phyloP scores from a whole-genome alignment of 495 filamentous ascomycete genomes.

The Penicillium egyptiacum region DNA sequence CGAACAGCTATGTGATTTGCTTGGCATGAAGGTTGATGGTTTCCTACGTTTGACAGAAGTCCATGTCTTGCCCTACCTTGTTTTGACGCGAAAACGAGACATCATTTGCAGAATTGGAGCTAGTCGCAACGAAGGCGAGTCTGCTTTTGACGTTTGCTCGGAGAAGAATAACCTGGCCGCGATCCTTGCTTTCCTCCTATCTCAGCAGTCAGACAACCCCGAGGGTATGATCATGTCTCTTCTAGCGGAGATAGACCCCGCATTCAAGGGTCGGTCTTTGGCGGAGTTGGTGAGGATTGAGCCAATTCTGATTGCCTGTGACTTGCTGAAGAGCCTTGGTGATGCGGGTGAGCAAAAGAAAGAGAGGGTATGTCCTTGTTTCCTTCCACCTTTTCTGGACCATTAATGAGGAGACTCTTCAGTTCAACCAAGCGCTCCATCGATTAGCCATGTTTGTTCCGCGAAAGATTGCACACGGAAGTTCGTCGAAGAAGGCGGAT shows the following conservation, averaged over 20 bases:
- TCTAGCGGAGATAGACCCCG: slow-evolving; percentile 62
- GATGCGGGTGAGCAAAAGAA: slow-evolving; percentile 65
- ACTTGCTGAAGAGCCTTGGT: slow-evolving; percentile 79
- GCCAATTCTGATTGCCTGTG: slow-evolving; percentile 69
- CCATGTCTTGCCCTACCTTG: slow-evolving; percentile 80
- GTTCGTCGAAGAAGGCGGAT: slow-evolving; percentile 50
- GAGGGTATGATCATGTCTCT: slow-evolving; percentile 67
- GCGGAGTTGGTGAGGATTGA: slow-evolving; percentile 71
- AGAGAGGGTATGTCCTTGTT: slow-evolving; percentile 45
- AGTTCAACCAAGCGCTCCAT: slow-evolving; percentile 62
- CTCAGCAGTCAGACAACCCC: slow-evolving; percentile 65
- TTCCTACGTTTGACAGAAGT: slow-evolving; percentile 77
- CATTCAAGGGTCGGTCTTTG: slow-evolving; percentile 65
- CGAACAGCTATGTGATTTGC: slow-evolving; percentile 74
- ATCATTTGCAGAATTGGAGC: slow-evolving; percentile 78
- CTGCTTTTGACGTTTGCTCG: slow-evolving; percentile 57
- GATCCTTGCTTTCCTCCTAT: slow-evolving; percentile 75
- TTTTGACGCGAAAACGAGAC: slow-evolving; percentile 72
- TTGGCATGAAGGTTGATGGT: slow-evolving; percentile 67
- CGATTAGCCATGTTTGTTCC: slow-evolving; percentile 66
- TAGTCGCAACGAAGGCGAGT: slow-evolving; percentile 61
- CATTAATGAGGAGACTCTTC: neutral
- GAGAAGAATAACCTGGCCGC: slow-evolving; percentile 70
- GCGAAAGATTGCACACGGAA: slow-evolving; percentile 51
- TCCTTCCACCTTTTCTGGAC: neutral